Conservation (phyloP, 2,329 filamentous ascomycete genomes). For the Hirsutella rhossiliensis region DNA sequence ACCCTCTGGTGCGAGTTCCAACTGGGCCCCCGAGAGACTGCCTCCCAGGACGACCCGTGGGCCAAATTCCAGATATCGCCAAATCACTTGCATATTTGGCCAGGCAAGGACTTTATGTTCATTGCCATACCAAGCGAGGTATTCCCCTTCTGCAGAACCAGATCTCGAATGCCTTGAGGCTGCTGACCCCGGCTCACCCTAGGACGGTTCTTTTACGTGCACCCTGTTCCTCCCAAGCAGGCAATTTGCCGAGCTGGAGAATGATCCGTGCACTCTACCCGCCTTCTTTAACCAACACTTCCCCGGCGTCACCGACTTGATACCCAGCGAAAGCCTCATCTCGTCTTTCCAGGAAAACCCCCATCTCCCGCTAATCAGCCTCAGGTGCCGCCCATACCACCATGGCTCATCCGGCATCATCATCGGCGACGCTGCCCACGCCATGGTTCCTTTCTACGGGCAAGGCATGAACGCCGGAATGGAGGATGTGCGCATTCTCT, state of each 20-base stretch:
- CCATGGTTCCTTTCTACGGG: slow-evolving; percentile 97
- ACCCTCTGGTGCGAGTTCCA: slow-evolving; percentile 95
- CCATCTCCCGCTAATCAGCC: slow-evolving; percentile 82
- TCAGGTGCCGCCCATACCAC: slow-evolving; percentile 88
- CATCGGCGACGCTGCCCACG: slow-evolving; percentile 87
- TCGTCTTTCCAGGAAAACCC: slow-evolving; percentile 71
- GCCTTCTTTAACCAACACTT: slow-evolving; percentile 75
- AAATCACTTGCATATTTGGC: slow-evolving; percentile 96
- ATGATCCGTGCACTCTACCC: slow-evolving; percentile 44
- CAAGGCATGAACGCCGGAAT: slow-evolving; percentile 97
- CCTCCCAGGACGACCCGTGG: slow-evolving; percentile 15
- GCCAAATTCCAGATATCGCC: slow-evolving; percentile 68
- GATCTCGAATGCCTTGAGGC: background rate
- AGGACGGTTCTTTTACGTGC: slow-evolving; percentile 88
- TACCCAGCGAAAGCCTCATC: slow-evolving; percentile 54
- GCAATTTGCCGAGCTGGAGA: slow-evolving; percentile 58
- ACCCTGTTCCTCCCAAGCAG: slow-evolving; percentile 76
- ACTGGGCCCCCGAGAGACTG: slow-evolving; percentile 43
- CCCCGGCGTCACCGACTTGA: slow-evolving; percentile 68
- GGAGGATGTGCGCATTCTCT: slow-evolving; percentile 85
- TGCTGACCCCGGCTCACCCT: slow-evolving; percentile 5
- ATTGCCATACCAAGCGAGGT: slow-evolving; percentile 78
- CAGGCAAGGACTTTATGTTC: slow-evolving; percentile 90
- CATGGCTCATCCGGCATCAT: slow-evolving; percentile 67
- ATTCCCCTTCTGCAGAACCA: background rate